Base-by-base conservation (phyloP, 1,284 basidiomycete species). In the Cryptococcus sp. region DNA sequence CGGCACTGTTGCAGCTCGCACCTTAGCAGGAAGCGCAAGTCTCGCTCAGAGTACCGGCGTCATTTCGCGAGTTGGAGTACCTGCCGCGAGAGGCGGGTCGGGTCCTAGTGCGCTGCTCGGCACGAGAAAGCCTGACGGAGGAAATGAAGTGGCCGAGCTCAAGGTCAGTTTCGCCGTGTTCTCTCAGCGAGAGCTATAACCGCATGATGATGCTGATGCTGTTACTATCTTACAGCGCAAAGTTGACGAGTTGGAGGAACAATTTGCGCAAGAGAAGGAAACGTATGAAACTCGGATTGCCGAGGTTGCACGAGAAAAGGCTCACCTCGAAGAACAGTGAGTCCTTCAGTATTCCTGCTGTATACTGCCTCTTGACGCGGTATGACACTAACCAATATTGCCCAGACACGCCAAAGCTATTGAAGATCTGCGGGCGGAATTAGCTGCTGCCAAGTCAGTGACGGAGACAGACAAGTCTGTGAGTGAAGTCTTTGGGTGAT, bases 321-420 rank as follows among this genome's bases (percentile, higher is more conserved):
- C 39, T 25, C 60, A 68, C 38, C 52, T 73, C 5, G 69, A 72
- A 50, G 49, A 66, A 16, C 59, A 54, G 72, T 74, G 48, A 57
- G 69, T 63, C 8, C 6, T 25, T 25, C n/a, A 17, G 16, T 15
- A 20, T 39, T 22, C 25, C 27, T 22, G 5, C 6, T 6, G 49
- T 13, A 11, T 25, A 30, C 35, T 38, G 35, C 17, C n/a, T 20
- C 30, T 43, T 17, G 3, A 38, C 45, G n/a, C 15, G 20, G n/a
- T 20, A 46, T 42, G 41, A 19, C 42, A 40, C 45, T 40, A 51
- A 47, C 22, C 1, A 15, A n/a, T 10, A 15, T 35, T 23, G 15
- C 47, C 11, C 25, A 66, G 61, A 16, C 64, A 61, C 30, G 54
- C 41, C 17, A 52, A 60, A 38, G 63, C 56, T 3, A 23, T 69